A percentile compares a stretch with the other conserved stretches of the same genome.
Conservation (phyloP, 2,329 filamentous ascomycete species). For the Paraphaeosphaeria minitans region DNA sequence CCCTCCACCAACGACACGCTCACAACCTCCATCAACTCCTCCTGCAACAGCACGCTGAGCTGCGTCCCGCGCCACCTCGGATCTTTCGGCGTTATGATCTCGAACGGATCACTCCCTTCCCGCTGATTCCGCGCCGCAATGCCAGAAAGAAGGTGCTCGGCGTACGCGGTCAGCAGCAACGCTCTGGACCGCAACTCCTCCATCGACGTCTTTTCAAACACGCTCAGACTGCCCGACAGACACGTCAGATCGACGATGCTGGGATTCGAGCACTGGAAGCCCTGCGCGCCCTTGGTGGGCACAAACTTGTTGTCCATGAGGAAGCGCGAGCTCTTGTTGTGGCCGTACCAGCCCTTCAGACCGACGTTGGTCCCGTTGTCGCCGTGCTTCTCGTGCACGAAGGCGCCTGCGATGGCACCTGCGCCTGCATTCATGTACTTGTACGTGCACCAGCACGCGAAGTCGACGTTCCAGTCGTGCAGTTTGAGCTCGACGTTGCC, state of each 20-base stretch:
- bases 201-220: constrained; percentile 77
- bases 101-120: constrained; percentile 42
- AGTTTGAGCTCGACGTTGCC: constrained; percentile 80
- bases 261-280: constrained; percentile 85
- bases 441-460: constrained; percentile 91
- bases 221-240: constrained; percentile 70
- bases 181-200: constrained; percentile 70
- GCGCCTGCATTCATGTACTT: constrained; percentile 91
- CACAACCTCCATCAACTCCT: constrained; percentile 71
- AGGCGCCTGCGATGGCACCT: constrained; percentile 77
- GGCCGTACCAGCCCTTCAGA: constrained; percentile 85
- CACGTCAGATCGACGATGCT: constrained; percentile 80
- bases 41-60: constrained; percentile 72
- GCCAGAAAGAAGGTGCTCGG: constrained; percentile 37
- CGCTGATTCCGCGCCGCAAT: constrained; percentile 29
- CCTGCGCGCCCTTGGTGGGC: constrained; percentile 76
- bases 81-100: constrained; percentile 70
- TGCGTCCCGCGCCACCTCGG: constrained; percentile 75
- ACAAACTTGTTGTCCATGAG: constrained; percentile 82
- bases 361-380: constrained; percentile 66
- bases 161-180: constrained; percentile 73
- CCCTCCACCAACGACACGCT: constrained; percentile 67
- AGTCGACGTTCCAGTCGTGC: constrained; percentile 90
- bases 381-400: constrained; percentile 77
- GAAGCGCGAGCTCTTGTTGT: constrained; percentile 76